A percentile compares a stretch with the other conserved stretches of the same genome.
Evolutionary conservation across 2,329 filamentous ascomycete species (phyloP).

Genomic region (Ophiostoma himal-ulmi): DNA sequence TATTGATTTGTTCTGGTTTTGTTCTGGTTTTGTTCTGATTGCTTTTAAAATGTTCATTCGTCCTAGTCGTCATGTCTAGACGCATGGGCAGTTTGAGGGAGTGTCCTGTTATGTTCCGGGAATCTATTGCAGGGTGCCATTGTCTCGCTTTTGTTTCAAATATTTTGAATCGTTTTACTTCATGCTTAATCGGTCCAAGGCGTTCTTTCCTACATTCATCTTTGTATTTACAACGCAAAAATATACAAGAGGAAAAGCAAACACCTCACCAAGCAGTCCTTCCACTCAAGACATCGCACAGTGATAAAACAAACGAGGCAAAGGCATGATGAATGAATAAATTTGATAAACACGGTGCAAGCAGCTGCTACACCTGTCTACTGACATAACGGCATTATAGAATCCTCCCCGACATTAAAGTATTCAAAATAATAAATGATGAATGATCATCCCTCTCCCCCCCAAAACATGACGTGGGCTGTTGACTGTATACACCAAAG

Average conservation of each 20-base stretch:
- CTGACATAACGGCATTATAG: not conserved
- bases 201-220: not conserved
- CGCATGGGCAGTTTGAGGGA: not conserved
- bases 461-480: not conserved
- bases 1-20: not conserved
- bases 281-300: not conserved
- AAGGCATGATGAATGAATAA: not conserved
- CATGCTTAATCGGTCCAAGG: not conserved
- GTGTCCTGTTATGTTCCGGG: not conserved
- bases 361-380: not conserved
- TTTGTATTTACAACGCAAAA: not conserved
- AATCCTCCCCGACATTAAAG: not conserved
- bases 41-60: not conserved
- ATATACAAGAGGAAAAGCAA: not conserved
- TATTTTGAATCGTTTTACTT: not conserved
- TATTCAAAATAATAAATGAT: constrained; percentile 1
- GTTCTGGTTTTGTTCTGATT: not conserved
- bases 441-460: not conserved
- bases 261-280: no score
- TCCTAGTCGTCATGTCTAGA: not conserved
- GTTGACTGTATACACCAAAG: not conserved
- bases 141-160: not conserved
- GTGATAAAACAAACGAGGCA: not conserved
- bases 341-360: not conserved
- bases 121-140: not conserved